Evolutionary conservation across 768 basidiomycete genomes (phyloP), one percentile per base, ranked within the genome.

Genomic region (Sporobolomyces roseus): DNA sequence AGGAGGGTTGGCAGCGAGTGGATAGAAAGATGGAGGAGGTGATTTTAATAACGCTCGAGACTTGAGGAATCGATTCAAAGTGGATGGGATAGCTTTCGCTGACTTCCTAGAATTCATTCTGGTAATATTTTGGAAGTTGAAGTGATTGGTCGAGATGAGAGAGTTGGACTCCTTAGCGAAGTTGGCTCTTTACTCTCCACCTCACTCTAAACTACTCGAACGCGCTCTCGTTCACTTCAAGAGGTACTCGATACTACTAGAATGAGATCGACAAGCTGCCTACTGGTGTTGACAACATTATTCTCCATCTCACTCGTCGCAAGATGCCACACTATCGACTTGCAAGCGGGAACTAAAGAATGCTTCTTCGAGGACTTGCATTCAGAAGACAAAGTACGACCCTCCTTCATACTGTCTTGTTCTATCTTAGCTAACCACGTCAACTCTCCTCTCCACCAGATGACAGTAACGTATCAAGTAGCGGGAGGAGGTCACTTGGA

Each of bases 401-500:
- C n/a, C n/a, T n/a, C n/a, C n/a, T n/a, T n/a, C n/a, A n/a, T n/a
- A n/a, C n/a, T n/a, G n/a, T n/a, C n/a, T n/a, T n/a, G n/a, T n/a
- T n/a, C n/a, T n/a, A n/a, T n/a, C n/a, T n/a, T n/a, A n/a, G n/a
- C n/a, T n/a, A n/a, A n/a, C n/a, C n/a, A n/a, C n/a, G n/a, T n/a
- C n/a, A n/a, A n/a, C n/a, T n/a, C n/a, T n/a, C n/a, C n/a, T n/a
- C n/a, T 13, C 23, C 29, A 14, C 30, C 75, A 97, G 93, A 98
- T 99, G 96, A 94, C 94, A 30, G 90, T 99, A 56, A 96, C 94
- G 45, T 99, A 98, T 78, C 96, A 99, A 83, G 96, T 98, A 10
- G 93, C 91, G 60, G 92, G 91, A 50, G 96, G 96, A 30, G 94
- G 96, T 1, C 90, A 97, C 77, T 80, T 98, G 56, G 96, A 99